Base-by-base conservation (phyloP, 225 moss, liverwort and hornwort genomes). In the Bryum argenteum region DNA sequence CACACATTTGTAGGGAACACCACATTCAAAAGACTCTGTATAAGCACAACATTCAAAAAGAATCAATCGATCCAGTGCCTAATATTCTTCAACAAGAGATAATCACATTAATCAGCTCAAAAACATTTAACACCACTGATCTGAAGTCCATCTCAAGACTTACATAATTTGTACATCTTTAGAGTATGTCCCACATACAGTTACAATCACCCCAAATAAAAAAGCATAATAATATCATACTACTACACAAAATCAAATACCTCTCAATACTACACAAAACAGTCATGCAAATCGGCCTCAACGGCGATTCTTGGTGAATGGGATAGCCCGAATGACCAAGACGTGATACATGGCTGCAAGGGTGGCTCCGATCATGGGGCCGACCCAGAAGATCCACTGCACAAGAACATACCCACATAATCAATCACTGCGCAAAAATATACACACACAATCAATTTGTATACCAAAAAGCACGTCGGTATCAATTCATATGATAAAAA, bases 311-410 rank as follows among this genome's bases (percentile, higher is more conserved):
- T 76, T 82, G 50, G 85, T 43, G 85, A 85, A 85, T 8, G 85
- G 85, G 43, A 85, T 8, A 24, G 85, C 85, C 63, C 85, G 79
- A 44, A 85, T 85, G 47, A 85, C 85, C 73, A 85, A 66, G 6
- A 71, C 76, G 67, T 85, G 85, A 19, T 85, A 85, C 81, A 76
- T 82, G 11, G 85, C 85, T 66, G 85, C 85, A 43, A 85, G 77
- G 1, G 85, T 62, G 43, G 85, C 85, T 72, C 85, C 85, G 73
- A 82, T 52, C 10, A 85, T 7, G 23, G 85, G 85, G 8, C 85
- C 85, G 17, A 85, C 85, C 85, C 85, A 85, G 76, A 85, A 82
- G 70, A 85, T 85, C 85, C 85, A 85, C 85, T 85, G 81, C 56
- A 55, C 72, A 72, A 48, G n/a, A 70, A 26, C 71, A 59, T 50